These are phyloP conservation scores for Helotiales sp. DNA, from an alignment of 2,329 filamentous ascomycete genomes.

Conservation along the genomic window DNA sequence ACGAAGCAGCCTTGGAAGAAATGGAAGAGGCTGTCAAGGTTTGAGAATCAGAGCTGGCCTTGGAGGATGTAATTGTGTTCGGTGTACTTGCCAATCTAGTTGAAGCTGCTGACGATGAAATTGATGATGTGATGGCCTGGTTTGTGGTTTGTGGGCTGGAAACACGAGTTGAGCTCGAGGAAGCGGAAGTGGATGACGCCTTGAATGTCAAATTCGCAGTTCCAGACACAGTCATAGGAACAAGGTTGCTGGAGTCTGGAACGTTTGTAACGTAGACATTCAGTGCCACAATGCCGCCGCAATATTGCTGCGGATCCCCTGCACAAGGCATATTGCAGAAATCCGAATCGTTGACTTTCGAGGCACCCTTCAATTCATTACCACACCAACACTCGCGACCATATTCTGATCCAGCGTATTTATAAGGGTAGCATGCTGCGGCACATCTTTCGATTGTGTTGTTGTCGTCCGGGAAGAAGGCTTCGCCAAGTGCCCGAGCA, in stretches of 20 bases:
- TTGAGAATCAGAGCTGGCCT: background rate
- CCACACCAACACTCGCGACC: constrained; percentile 33
- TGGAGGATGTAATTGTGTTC: background rate
- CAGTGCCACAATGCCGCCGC: background rate
- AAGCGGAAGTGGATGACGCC: background rate
- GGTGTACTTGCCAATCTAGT: constrained; percentile 1
- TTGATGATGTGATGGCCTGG: background rate
- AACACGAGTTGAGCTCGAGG: background rate
- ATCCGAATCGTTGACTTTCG: background rate
- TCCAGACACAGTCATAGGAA: background rate
- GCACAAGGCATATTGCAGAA: background rate
- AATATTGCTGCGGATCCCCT: background rate
- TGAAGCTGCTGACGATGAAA: background rate
- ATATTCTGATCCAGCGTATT: constrained; percentile 30
- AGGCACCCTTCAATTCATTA: background rate
- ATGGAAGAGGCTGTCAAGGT: background rate
- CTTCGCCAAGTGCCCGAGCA: constrained; percentile 32
- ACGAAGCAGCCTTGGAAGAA: background rate
- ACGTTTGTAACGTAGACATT: background rate
- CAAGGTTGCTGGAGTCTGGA: background rate
- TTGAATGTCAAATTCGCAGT: background rate
- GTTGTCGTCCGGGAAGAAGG: constrained; percentile 24
- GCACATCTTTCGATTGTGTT: constrained; percentile 42
- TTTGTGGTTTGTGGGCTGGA: background rate
- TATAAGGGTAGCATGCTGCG: constrained; percentile 21